Conservation (phyloP, 164 flowering plant species). For the Sedum album region DNA sequence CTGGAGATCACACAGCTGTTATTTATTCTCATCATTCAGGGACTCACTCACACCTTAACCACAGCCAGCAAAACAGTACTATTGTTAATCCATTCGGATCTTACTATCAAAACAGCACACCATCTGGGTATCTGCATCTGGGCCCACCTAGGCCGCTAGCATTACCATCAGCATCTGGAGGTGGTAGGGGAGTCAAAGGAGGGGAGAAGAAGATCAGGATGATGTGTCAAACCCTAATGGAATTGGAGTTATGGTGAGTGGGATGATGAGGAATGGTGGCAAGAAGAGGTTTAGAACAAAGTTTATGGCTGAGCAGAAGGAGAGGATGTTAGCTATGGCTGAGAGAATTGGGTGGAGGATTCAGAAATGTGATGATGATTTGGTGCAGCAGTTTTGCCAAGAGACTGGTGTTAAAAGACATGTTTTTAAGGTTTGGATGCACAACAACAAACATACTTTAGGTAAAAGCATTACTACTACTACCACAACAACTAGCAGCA, state of each 20-base stretch:
- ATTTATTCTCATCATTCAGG: neutral
- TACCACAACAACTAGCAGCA: neutral
- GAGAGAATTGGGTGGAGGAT: conserved; percentile 10
- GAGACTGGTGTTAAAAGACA: conserved; percentile 4
- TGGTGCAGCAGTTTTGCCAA: conserved; percentile 11
- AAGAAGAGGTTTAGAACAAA: conserved; percentile 11
- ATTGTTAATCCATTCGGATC: neutral
- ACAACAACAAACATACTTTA: conserved; percentile 8
- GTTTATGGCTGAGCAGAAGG: conserved; percentile 10
- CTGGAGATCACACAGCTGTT: neutral
- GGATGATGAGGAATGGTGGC: neutral
- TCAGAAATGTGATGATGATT: conserved; percentile 5
- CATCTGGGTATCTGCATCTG: neutral
- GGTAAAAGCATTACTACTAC: neutral
- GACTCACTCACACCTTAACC: neutral
- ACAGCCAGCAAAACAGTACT: neutral
- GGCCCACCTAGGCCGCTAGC: neutral
- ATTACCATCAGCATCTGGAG: conserved; percentile 1
- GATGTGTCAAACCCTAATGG: conserved; percentile 7
- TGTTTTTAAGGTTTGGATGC: conserved; percentile 10
- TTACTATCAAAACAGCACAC: neutral
- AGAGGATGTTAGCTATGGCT: conserved; percentile 2
- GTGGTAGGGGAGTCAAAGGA: neutral
- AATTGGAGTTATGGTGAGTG: neutral
- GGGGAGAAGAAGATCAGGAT: neutral